Evolutionary conservation across 2,329 filamentous ascomycete genomes (phyloP).

Genomic region (Eutypa lata): DNA sequence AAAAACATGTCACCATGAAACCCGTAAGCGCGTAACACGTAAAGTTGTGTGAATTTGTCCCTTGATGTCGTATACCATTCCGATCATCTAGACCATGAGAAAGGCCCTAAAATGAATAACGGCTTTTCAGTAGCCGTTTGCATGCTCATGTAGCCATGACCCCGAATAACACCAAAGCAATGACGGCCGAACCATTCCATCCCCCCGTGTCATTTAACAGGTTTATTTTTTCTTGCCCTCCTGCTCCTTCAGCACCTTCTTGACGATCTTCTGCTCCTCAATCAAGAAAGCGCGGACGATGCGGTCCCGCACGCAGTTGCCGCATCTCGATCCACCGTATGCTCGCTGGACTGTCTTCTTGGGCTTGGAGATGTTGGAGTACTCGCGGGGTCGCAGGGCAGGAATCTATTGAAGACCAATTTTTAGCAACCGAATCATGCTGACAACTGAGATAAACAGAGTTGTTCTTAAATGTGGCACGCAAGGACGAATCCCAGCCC

Average conservation of each 20-base stretch:
- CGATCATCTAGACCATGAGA: slow-evolving; percentile 31
- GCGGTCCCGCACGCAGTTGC: slow-evolving; percentile 96
- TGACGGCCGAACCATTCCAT: slow-evolving; percentile 31
- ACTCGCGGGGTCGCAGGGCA: slow-evolving; percentile 97
- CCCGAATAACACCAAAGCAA: slow-evolving; percentile 33
- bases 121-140: slow-evolving; percentile 25
- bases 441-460: background rate
- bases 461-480: background rate
- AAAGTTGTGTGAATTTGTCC: slow-evolving; percentile 12
- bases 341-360: slow-evolving; percentile 99
- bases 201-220: slow-evolving; percentile 22
- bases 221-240: slow-evolving; percentile 74
- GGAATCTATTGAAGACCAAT: slow-evolving; percentile 61
- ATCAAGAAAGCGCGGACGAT: slow-evolving; percentile 98
- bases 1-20: background rate
- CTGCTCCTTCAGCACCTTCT: slow-evolving; percentile 99
- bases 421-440: slow-evolving; percentile 25
- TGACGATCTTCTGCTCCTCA: slow-evolving; percentile 99
- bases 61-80: slow-evolving; percentile 31
- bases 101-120: slow-evolving; percentile 31
- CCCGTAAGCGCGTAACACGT: background rate
- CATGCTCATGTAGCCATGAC: slow-evolving; percentile 29
- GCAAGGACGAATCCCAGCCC: background rate
- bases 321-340: slow-evolving; percentile 98
- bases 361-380: slow-evolving; percentile 93